Evolutionary conservation across 83 land plant genomes (phyloP), one percentile per base, ranked within the genome.

Genomic region (Picea mariana): DNA sequence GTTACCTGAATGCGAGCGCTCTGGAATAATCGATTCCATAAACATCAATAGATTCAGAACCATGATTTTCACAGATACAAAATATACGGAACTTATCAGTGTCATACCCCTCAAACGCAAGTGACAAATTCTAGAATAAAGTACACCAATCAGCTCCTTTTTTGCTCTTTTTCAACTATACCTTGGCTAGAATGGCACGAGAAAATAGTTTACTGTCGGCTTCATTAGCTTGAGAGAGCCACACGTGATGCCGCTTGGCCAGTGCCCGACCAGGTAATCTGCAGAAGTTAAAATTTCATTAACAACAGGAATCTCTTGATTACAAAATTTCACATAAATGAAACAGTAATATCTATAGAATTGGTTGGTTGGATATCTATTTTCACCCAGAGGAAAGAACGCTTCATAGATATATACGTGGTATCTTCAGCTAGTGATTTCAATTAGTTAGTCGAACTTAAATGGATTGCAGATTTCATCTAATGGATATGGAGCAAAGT

Each of bases 121-220:
- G 34, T 66, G 58, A 62, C 83, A 21, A 67, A 40, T n/a, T 18
- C 82, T 60, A 76, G 82, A 68, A 59, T 75, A 73, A 65, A 64
- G 47, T 55, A 12, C 59, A 55, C 15, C 59, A 55, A 55, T 55
- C 59, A 55, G 59, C 15, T 55, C 15, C 59, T 44, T 44, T 44
- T 44, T 44, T 6, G 6, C 47, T 44, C 47, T 6, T 44, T 44
- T 44, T 6, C 47, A 44, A 55, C 59, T 55, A 47, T 86, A 96
- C 98, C 98, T 96, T 96, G 34, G 98, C 98, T 60, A 96, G 95
- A 77, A 96, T 90, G 8, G 97, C 90, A 72, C 98, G 84, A 20
- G 93, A 88, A 78, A 96, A 96, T 12, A 85, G 78, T 78, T 94
- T 94, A 81, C 95, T 92, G 69, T 90, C 93, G n/a, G 92, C 90